Evolutionary conservation across 441 rosid species (phyloP).

Genomic region (Populus hybrid): DNA sequence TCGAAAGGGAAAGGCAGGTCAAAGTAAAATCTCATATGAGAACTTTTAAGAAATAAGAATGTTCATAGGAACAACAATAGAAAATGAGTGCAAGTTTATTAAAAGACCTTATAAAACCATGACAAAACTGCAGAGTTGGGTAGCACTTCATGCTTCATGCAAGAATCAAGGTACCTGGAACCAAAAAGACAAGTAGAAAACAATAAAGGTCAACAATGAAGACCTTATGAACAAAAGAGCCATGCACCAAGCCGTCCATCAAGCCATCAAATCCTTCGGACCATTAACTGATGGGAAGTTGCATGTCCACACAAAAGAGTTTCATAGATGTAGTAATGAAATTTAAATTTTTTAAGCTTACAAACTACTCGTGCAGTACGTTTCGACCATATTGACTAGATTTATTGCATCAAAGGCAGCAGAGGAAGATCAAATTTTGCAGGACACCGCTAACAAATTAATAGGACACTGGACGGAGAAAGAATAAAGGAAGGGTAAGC

Average conservation of each 20-base stretch:
- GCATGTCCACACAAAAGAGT: neutral
- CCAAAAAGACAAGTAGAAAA: constrained; percentile 10
- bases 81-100: neutral
- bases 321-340: neutral
- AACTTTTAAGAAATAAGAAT: neutral
- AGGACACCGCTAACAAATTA: neutral
- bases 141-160: constrained; percentile 49
- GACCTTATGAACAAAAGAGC: neutral
- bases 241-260: neutral
- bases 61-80: constrained; percentile 8
- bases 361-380: neutral
- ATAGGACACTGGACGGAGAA: neutral
- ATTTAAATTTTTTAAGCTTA: neutral
- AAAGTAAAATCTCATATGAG: neutral
- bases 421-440: neutral
- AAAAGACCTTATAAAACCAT: constrained; percentile 55
- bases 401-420: neutral
- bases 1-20: too few species aligned
- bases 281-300: neutral
- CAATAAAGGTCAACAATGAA: neutral
- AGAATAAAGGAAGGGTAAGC: neutral
- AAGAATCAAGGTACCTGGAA: constrained; percentile 56
- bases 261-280: neutral
- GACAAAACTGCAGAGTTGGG: constrained; percentile 58
- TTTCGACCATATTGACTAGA: neutral